A percentile compares a stretch with the other conserved stretches of the same genome.
phyloP scores from a whole-genome alignment of 164 flowering plant species.

The Amborella trichopoda region DNA sequence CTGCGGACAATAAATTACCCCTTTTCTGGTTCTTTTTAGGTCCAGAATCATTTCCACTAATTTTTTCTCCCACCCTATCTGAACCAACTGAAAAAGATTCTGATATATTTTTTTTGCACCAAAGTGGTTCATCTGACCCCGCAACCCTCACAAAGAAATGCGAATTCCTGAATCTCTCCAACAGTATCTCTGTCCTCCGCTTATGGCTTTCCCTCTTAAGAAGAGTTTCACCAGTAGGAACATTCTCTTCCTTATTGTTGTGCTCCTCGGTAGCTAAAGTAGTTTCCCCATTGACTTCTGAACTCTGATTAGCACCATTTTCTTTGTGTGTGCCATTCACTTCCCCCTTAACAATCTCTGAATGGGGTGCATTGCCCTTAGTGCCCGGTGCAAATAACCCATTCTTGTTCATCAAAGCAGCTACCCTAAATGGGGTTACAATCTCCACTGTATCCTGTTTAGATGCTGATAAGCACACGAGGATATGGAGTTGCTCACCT shows the following conservation, averaged over 20 bases:
- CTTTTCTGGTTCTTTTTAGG: slow-evolving; percentile 11
- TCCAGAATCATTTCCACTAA: slow-evolving; percentile 12
- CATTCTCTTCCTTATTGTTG: slow-evolving; percentile 31
- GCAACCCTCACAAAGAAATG: slow-evolving; percentile 88
- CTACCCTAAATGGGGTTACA: slow-evolving; percentile 91
- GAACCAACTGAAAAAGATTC: slow-evolving; percentile 16
- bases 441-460: slow-evolving; percentile 62
- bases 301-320: slow-evolving; percentile 17
- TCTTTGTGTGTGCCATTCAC: slow-evolving; percentile 5
- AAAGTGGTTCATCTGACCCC: slow-evolving; percentile 62
- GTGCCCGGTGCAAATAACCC: slow-evolving; percentile 26
- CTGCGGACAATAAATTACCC: slow-evolving; percentile 24
- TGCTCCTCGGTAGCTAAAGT: slow-evolving; percentile 11
- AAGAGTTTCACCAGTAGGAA: slow-evolving; percentile 67
- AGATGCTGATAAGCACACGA: slow-evolving; percentile 76
- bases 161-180: slow-evolving; percentile 62
- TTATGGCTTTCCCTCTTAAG: slow-evolving; percentile 73
- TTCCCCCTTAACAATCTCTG: slow-evolving; percentile 12
- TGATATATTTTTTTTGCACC: slow-evolving; percentile 46
- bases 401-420: slow-evolving; percentile 78
- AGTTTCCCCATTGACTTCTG: slow-evolving; percentile 28
- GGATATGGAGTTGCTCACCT: slow-evolving; percentile 90
- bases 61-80: slow-evolving; percentile 17
- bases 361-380: slow-evolving; percentile 11
- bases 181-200: slow-evolving; percentile 50